Conservation (phyloP, 345 rosid genomes). For the Trapa incisa region DNA sequence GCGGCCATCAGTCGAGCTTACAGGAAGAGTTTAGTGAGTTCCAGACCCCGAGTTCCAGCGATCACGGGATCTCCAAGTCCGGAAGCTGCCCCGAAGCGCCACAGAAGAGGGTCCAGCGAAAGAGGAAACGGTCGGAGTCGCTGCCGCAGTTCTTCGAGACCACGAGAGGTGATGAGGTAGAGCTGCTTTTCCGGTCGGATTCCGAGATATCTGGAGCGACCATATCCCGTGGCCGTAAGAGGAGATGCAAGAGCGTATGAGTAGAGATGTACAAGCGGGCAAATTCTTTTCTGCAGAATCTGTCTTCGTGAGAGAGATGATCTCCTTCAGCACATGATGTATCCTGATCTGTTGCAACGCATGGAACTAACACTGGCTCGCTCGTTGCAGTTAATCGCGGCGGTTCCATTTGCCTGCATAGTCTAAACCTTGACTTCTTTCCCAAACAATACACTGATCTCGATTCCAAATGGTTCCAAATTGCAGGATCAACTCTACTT, state of each 20-base stretch:
- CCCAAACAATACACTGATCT: too few species aligned
- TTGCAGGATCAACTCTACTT: too few species aligned
- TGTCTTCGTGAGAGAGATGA: too few species aligned
- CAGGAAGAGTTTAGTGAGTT: conserved; percentile 14
- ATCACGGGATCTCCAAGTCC: conserved; percentile 27
- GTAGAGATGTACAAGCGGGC: too few species aligned
- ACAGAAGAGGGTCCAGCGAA: conserved; percentile 17
- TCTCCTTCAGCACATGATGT: too few species aligned
- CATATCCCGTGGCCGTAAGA: conserved; percentile 12
- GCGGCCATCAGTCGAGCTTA: not conserved
- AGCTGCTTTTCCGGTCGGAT: conserved; percentile 25
- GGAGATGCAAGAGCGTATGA: conserved; percentile 33
- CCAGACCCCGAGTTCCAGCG: conserved; percentile 32
- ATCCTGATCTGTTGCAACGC: too few species aligned
- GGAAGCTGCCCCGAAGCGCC: conserved; percentile 41
- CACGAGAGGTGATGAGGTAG: conserved; percentile 27
- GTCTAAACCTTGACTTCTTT: too few species aligned
- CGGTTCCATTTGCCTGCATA: too few species aligned
- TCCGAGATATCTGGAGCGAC: conserved; percentile 5
- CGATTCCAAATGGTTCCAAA: too few species aligned
- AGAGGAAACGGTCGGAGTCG: conserved; percentile 13
- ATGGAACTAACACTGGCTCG: too few species aligned
- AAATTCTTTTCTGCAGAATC: too few species aligned
- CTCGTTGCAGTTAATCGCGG: too few species aligned
- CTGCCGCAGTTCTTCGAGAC: conserved; percentile 28